Percentiles rank a stretch among this genome's conserved stretches.
Evolutionary conservation across 192 early-diverging fungal species (phyloP).

Genomic region (Coemansia sp.): DNA sequence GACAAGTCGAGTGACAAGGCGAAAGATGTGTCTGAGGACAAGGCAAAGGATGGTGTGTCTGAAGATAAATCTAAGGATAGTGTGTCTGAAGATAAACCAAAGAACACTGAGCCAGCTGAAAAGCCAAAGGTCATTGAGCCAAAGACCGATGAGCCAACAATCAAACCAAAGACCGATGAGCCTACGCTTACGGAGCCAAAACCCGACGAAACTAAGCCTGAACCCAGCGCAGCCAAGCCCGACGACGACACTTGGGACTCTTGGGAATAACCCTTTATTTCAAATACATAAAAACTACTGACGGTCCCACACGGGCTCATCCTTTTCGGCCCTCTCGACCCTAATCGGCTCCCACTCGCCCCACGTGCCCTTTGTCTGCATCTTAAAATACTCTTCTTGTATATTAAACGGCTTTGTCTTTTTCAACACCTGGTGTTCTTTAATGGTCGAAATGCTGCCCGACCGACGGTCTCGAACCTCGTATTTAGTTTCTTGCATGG

Average conservation of each 20-base stretch:
- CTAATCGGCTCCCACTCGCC: conserved; percentile 54
- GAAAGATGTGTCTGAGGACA: conserved; percentile 17
- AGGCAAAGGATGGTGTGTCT: neutral
- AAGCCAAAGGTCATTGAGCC: conserved; percentile 3
- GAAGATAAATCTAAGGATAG: conserved; percentile 3
- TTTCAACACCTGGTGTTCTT: conserved; percentile 57
- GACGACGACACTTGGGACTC: conserved; percentile 41
- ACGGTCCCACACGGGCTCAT: conserved; percentile 54
- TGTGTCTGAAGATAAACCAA: too few relatives aligned
- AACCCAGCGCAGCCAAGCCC: neutral
- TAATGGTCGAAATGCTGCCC: conserved; percentile 36
- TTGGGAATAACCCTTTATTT: conserved; percentile 34
- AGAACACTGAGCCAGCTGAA: neutral
- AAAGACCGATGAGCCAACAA: conserved; percentile 7
- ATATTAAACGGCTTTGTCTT: conserved; percentile 57
- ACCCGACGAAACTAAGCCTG: conserved; percentile 5
- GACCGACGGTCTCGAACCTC: conserved; percentile 66
- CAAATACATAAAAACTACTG: conserved; percentile 5
- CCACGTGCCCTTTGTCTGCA: conserved; percentile 41
- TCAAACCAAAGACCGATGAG: too few relatives aligned
- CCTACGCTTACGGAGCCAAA: conserved; percentile 1
- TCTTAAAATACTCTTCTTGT: conserved; percentile 70
- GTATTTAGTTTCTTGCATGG: conserved; percentile 73
- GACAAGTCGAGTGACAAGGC: neutral
- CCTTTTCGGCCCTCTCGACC: conserved; percentile 40